Evolutionary conservation across 371 early-diverging fungal genomes (phyloP).

Genomic region (Capillidium rhysosporum): DNA sequence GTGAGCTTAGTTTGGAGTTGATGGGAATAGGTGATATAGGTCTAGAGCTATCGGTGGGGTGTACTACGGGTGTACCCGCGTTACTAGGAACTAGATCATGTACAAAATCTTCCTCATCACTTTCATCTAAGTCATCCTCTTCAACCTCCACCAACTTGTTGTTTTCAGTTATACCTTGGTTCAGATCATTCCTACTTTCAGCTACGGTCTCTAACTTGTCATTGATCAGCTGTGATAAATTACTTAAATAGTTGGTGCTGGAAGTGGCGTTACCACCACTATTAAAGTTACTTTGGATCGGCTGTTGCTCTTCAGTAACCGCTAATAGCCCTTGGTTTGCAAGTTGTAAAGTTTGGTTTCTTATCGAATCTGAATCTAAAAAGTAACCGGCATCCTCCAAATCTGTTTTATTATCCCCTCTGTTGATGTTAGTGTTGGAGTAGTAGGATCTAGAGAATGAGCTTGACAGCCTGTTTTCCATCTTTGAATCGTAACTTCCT

Average conservation of each 20-base stretch:
- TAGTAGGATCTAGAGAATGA: slow-evolving; percentile 3
- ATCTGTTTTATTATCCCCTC: too few species aligned
- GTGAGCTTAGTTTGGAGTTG: background rate
- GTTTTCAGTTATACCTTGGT: background rate
- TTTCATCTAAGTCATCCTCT: background rate
- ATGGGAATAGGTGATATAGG: background rate
- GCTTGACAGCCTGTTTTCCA: background rate
- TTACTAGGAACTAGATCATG: background rate
- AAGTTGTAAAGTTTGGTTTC: slow-evolving; percentile 1
- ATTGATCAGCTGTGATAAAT: slow-evolving; percentile 4
- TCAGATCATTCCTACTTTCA: too few species aligned
- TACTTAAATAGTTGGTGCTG: background rate
- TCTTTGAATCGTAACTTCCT: background rate
- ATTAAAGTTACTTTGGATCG: background rate
- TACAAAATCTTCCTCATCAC: slow-evolving; percentile 5
- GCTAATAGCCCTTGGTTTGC: slow-evolving; percentile 5
- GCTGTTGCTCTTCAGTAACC: background rate
- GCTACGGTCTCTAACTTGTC: background rate
- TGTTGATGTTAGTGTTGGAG: background rate
- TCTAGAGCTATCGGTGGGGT: background rate
- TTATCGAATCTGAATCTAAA: background rate
- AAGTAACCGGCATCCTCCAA: background rate
- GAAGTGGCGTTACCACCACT: background rate
- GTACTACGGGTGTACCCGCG: background rate
- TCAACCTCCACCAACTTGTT: background rate